Evolutionary conservation across 2,329 filamentous ascomycete species (phyloP), one percentile per base, ranked within the genome.

Genomic region (Cladophialophora chaetospira): DNA sequence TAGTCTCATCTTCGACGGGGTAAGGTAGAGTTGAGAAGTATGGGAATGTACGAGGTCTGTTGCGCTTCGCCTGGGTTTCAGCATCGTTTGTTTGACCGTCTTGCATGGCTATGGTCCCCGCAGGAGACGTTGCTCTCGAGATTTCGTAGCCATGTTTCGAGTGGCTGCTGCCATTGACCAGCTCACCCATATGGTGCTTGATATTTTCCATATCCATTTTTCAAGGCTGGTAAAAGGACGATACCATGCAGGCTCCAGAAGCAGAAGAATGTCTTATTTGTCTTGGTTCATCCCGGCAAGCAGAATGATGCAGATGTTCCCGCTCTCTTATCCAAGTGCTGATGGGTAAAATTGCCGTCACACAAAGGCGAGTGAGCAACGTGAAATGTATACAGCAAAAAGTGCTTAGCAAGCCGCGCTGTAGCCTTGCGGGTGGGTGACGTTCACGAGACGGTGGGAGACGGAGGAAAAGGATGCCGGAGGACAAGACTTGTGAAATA

Each of bases 11-110:
- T 73, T 99, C 95, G 54, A 92, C 87, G 55, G 85, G 76, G 70
- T 97, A 99, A 31, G 95, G 95, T 48, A 99, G 83, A 70, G 94
- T 88, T 65, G 86, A 82, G 72, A 92, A 91, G 78, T 99, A 99
- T 59, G 90, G 91, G 72, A 94, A 99, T 25, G 94, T 97, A 61
- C 94, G 86, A 31, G 91, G 90, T 63, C 85, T 77, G 62, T 79
- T 81, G 49, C 93, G 87, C 71, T 91, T 89, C 63, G 88, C 77
- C 60, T 81, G 79, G 59, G 81, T 77, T 28, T 71, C 71, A 62
- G 80, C 78, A 49, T 76, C 72, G 55, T 73, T 73, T 58, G 73
- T 71, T 44, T 71, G 68, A 63, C 79, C 79, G 66, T 83, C 81
- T 58, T 75, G 67, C 64, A 78, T 76, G 26, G 67, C 62, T 23